A percentile compares a stretch with the other conserved stretches of the same genome.
Conservation (phyloP, 2,329 filamentous ascomycete species). For the Colletotrichum filicis region DNA sequence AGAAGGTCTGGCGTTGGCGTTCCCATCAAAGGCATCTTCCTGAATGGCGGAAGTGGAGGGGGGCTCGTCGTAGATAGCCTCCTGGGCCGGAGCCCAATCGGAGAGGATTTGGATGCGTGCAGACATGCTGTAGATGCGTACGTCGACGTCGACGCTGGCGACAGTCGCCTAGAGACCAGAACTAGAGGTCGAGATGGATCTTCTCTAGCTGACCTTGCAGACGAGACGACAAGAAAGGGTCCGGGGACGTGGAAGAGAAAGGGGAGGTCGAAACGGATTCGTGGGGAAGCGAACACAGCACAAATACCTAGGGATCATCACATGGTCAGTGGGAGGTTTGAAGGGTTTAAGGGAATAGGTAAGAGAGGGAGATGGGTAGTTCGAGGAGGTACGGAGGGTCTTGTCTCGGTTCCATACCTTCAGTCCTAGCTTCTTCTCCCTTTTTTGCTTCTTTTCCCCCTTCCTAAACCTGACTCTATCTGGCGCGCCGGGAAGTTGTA, state of each 20-base stretch:
- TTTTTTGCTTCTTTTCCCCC: slow-evolving; percentile 14
- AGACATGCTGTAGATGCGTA: slow-evolving; percentile 41
- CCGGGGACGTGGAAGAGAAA: not conserved
- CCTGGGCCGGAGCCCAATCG: slow-evolving; percentile 56
- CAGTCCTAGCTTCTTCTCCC: slow-evolving; percentile 14
- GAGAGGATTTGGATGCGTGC: slow-evolving; percentile 51
- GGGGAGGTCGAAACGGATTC: slow-evolving; percentile 7
- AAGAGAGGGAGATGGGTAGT: not conserved
- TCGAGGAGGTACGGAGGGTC: not conserved
- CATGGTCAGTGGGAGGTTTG: slow-evolving; percentile 31
- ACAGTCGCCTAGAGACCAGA: not conserved
- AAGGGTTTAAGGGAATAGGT: not conserved
- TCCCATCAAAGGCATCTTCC: slow-evolving; percentile 34
- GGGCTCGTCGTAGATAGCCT: slow-evolving; percentile 52
- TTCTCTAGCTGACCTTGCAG: not conserved
- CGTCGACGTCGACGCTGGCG: slow-evolving; percentile 1
- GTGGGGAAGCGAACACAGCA: slow-evolving; percentile 15
- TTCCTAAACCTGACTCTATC: slow-evolving; percentile 29
- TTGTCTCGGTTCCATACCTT: slow-evolving; percentile 18
- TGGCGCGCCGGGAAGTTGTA: slow-evolving; percentile 30
- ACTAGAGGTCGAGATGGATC: not conserved
- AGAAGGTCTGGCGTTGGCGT: slow-evolving; percentile 37
- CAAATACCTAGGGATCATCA: slow-evolving; percentile 14
- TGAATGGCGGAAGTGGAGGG: slow-evolving; percentile 34
- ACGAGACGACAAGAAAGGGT: not conserved